Conservation (phyloP, 331 rosid genomes). For the Acacia pycnantha region DNA sequence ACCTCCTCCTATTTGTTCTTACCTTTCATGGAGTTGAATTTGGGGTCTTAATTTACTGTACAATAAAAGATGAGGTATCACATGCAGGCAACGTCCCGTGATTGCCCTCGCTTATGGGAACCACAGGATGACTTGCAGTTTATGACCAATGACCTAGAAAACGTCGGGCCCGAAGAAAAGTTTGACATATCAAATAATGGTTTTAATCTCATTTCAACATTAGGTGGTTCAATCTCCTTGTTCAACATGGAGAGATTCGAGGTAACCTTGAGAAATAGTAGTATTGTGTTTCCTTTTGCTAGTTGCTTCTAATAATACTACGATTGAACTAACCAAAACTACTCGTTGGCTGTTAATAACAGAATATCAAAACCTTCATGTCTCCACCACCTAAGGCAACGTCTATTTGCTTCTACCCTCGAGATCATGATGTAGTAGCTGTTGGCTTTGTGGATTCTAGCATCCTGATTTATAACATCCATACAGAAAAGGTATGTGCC, state of each 20-base stretch:
- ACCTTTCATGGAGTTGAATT: not conserved
- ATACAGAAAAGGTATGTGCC: conserved; percentile 19
- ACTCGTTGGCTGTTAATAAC: conserved; percentile 17
- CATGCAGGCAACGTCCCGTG: conserved; percentile 38
- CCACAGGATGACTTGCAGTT: conserved; percentile 18
- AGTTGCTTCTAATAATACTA: not conserved
- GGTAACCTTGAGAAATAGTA: conserved; percentile 25
- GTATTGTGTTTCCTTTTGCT: not conserved
- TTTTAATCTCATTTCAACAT: conserved; percentile 44
- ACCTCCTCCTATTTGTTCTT: not conserved
- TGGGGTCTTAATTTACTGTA: conserved; percentile 12
- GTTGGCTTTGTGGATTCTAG: conserved; percentile 36
- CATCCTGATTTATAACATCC: conserved; percentile 30
- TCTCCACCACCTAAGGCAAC: conserved; percentile 40
- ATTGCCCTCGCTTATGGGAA: conserved; percentile 35
- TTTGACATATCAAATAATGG: conserved; percentile 41
- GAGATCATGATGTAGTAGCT: conserved; percentile 41
- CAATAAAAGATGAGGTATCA: not conserved
- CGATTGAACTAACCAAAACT: conserved; percentile 10
- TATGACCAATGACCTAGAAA: conserved; percentile 32
- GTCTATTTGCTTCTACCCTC: conserved; percentile 33
- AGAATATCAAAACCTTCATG: conserved; percentile 31
- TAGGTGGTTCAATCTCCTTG: conserved; percentile 42
- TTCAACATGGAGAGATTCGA: conserved; percentile 33
- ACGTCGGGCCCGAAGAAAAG: conserved; percentile 10